These are phyloP conservation scores for Grosmannia serpens DNA, from an alignment of 2,329 filamentous ascomycete genomes.

Conservation along the genomic window DNA sequence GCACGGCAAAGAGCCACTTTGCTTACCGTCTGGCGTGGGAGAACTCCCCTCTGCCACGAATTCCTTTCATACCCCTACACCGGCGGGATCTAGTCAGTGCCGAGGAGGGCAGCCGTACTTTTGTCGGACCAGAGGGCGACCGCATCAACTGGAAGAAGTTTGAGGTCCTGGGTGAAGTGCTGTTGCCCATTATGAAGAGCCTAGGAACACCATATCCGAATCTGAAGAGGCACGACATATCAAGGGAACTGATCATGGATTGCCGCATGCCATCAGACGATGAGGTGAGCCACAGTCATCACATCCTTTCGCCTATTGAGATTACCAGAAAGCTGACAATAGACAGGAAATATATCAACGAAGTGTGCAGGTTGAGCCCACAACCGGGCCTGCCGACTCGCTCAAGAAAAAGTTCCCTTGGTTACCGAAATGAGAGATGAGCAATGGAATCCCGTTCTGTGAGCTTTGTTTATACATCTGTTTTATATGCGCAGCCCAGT, in stretches of 20 bases:
- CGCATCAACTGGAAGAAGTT: constrained; percentile 98
- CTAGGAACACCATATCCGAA: constrained; percentile 74
- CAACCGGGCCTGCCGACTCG: constrained; percentile 32
- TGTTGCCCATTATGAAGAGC: constrained; percentile 83
- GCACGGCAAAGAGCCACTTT: constrained; percentile 81
- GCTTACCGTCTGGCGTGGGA: constrained; percentile 97
- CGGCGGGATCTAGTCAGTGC: constrained; percentile 82
- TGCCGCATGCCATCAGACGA: constrained; percentile 75
- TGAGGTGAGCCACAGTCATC: constrained; percentile 49
- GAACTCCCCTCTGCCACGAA: constrained; percentile 79
- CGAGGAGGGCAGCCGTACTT: constrained; percentile 84
- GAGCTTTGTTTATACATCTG: background rate
- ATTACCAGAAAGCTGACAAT: constrained; percentile 12
- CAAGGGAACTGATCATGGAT: constrained; percentile 67
- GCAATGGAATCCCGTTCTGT: background rate
- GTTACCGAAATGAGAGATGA: constrained; percentile 37
- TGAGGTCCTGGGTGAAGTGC: constrained; percentile 85
- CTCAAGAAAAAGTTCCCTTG: constrained; percentile 56
- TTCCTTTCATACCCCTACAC: constrained; percentile 87
- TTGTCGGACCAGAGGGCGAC: constrained; percentile 60
- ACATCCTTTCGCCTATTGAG: background rate
- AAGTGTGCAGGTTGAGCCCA: constrained; percentile 46
- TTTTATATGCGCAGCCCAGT: background rate
- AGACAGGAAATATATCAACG: constrained; percentile 51
- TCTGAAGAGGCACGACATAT: constrained; percentile 55